These are phyloP conservation scores for Fusarium avenaceum DNA, from an alignment of 2,329 filamentous ascomycete genomes.

Conservation along the genomic window DNA sequence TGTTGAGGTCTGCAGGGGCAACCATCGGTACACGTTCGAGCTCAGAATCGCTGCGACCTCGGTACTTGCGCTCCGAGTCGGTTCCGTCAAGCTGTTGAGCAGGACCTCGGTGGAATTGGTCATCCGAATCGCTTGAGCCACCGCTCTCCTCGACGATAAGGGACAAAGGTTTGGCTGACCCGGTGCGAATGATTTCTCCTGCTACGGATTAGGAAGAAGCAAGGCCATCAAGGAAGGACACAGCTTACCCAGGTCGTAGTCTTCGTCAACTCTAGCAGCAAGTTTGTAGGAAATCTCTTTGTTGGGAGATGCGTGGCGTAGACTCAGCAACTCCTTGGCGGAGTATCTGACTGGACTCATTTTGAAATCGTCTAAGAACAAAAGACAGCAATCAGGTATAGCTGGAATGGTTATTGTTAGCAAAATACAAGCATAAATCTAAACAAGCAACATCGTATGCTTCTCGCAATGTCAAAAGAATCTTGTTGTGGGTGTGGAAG, in stretches of 20 bases:
- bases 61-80: constrained; percentile 61
- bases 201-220: constrained; percentile 21
- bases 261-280: constrained; percentile 54
- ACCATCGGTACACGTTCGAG: constrained; percentile 62
- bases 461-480: background rate
- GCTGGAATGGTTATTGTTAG: constrained; percentile 51
- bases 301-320: constrained; percentile 49
- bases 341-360: constrained; percentile 62
- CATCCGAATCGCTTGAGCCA: constrained; percentile 23
- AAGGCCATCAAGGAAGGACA: background rate
- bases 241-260: constrained; percentile 59
- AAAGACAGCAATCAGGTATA: constrained; percentile 54
- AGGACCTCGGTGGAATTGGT: constrained; percentile 30
- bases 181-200: constrained; percentile 54
- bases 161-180: constrained; percentile 47
- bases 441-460: constrained; percentile 42
- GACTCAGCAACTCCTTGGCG: constrained; percentile 59
- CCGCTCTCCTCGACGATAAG: constrained; percentile 51
- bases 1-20: constrained; percentile 65
- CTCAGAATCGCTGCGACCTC: constrained; percentile 61
- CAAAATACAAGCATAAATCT: constrained; percentile 46
- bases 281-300: constrained; percentile 50
- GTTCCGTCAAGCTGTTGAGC: constrained; percentile 57
- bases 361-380: constrained; percentile 53
- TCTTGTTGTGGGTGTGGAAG: background rate